Evolutionary conservation across 108 stramenopile genomes (phyloP).

Genomic region (Cyclotella distinguenda): DNA sequence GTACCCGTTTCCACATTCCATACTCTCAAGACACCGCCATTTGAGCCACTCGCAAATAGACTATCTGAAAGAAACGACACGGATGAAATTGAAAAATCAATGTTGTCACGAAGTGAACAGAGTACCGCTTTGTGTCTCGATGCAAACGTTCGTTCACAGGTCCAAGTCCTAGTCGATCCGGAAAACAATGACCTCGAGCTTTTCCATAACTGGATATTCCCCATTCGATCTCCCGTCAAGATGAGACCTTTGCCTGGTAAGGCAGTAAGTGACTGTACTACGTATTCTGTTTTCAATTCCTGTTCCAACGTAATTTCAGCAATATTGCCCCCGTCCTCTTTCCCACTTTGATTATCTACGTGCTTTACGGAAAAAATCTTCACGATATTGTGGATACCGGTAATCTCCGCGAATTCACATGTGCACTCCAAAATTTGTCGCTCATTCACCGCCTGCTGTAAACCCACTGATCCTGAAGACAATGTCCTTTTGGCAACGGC

Average conservation of each 20-base stretch:
- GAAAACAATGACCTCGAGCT: slow-evolving; percentile 20
- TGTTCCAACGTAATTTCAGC: slow-evolving; percentile 26
- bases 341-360: slow-evolving; percentile 10
- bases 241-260: slow-evolving; percentile 18
- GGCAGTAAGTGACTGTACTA: slow-evolving; percentile 28
- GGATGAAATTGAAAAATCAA: slow-evolving; percentile 16
- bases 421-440: slow-evolving; percentile 34
- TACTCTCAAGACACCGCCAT: slow-evolving; percentile 21
- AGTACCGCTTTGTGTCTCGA: slow-evolving; percentile 12
- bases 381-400: slow-evolving; percentile 18
- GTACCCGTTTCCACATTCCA: slow-evolving; percentile 27
- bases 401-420: slow-evolving; percentile 31
- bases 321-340: slow-evolving; percentile 15
- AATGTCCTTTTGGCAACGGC: slow-evolving; percentile 21
- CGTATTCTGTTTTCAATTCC: slow-evolving; percentile 26
- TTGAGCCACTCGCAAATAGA: slow-evolving; percentile 26
- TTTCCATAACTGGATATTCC: slow-evolving; percentile 27
- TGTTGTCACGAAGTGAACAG: not conserved
- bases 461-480: slow-evolving; percentile 11
- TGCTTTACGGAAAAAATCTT: slow-evolving; percentile 36
- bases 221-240: slow-evolving; percentile 40
- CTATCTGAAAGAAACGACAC: slow-evolving; percentile 18
- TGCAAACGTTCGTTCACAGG: slow-evolving; percentile 24
- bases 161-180: slow-evolving; percentile 14
- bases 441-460: slow-evolving; percentile 30